Percentiles rank a stretch among this genome's conserved stretches.
Evolutionary conservation across 1,139 yeast species (phyloP).

Genomic region (Nakaseomyces nivariensis): DNA sequence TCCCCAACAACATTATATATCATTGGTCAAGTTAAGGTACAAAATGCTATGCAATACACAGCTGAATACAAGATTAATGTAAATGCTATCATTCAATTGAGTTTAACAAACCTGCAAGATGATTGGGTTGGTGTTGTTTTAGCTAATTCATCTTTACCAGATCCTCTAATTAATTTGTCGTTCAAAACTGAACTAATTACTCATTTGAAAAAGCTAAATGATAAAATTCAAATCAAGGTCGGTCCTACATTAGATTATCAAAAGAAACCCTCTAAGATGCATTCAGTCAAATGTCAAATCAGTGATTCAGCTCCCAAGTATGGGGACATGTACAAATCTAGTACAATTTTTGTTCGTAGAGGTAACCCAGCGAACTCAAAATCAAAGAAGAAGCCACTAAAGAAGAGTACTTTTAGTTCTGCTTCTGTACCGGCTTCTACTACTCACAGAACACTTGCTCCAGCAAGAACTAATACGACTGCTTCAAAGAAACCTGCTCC

Average conservation of each 20-base stretch:
- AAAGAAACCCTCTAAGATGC: slow-evolving; percentile 83
- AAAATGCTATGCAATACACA: slow-evolving; percentile 59
- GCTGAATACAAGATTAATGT: slow-evolving; percentile 60
- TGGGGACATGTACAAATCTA: slow-evolving; percentile 78
- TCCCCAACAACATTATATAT: slow-evolving; percentile 56
- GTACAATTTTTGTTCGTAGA: slow-evolving; percentile 72
- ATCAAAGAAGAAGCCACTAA: slow-evolving; percentile 64
- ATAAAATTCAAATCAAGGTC: slow-evolving; percentile 51
- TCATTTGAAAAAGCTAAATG: slow-evolving; percentile 56
- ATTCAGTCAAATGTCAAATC: slow-evolving; percentile 57
- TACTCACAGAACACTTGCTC: background rate
- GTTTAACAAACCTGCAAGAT: slow-evolving; percentile 70
- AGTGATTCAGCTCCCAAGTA: slow-evolving; percentile 51
- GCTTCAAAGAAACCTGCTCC: slow-evolving; percentile 4
- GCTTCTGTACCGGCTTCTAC: background rate
- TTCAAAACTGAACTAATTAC: slow-evolving; percentile 88
- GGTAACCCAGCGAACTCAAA: slow-evolving; percentile 69
- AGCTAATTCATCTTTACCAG: slow-evolving; percentile 52
- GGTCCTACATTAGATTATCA: slow-evolving; percentile 72
- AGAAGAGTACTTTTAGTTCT: slow-evolving; percentile 3
- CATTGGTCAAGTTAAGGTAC: slow-evolving; percentile 61
- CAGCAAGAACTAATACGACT: background rate
- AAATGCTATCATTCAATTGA: slow-evolving; percentile 50
- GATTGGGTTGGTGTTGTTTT: slow-evolving; percentile 84
- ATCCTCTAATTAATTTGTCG: slow-evolving; percentile 65